phyloP scores from a whole-genome alignment of 2,329 filamentous ascomycete species.

The Aspergillus luchuensis region DNA sequence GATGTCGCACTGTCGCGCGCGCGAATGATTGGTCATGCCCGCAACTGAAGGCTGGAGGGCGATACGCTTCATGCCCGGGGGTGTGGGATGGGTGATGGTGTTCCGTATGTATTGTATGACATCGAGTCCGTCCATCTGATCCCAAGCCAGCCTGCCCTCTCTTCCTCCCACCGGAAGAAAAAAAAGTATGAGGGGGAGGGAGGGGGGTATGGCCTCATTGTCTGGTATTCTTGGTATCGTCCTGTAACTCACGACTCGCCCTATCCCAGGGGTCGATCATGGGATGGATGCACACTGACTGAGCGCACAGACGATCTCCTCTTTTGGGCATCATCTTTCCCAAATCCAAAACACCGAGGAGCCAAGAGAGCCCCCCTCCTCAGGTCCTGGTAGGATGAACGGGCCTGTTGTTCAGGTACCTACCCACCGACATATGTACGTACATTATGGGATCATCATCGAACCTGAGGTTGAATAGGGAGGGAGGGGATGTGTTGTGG shows the following conservation, averaged over 20 bases:
- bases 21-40: slow-evolving; percentile 20
- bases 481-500: not conserved
- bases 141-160: slow-evolving; percentile 9
- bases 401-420: slow-evolving; percentile 17
- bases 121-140: slow-evolving; percentile 24
- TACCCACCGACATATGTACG: slow-evolving; percentile 3
- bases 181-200: not conserved
- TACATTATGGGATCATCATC: not conserved
- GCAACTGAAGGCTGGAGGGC: slow-evolving; percentile 6
- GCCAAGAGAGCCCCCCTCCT: slow-evolving; percentile 7
- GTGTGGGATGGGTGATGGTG: not conserved
- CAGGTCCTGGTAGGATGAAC: slow-evolving; percentile 7
- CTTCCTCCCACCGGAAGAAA: not conserved
- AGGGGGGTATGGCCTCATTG: slow-evolving; percentile 6
- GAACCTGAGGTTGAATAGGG: not conserved
- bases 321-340: slow-evolving; percentile 16
- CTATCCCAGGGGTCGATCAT: slow-evolving; percentile 22
- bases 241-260: slow-evolving; percentile 17
- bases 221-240: slow-evolving; percentile 17
- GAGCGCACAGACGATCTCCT: slow-evolving; percentile 21
- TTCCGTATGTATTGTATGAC: slow-evolving; percentile 20
- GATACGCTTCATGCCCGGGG: slow-evolving; percentile 1
- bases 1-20: slow-evolving; percentile 16
- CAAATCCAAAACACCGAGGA: not conserved
- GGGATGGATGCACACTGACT: slow-evolving; percentile 23